These are phyloP conservation scores for Rhodotorula glutinis DNA, from an alignment of 1,284 basidiomycete genomes.

Conservation along the genomic window DNA sequence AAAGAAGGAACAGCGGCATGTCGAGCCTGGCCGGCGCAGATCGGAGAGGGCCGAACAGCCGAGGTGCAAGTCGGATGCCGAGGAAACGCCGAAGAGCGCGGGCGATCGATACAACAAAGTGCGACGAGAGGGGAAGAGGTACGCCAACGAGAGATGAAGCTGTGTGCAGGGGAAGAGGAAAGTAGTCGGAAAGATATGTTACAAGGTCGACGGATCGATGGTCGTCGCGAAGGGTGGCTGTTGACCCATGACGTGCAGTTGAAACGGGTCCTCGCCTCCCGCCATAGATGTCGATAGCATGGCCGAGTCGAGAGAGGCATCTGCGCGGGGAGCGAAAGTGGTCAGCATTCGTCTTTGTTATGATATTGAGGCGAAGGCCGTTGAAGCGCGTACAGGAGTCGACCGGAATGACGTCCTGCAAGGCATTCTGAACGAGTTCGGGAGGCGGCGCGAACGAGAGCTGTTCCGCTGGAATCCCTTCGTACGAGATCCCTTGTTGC, in stretches of 20 bases:
- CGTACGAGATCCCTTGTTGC: slow-evolving; percentile 10
- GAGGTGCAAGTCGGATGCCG: no score
- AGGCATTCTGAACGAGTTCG: slow-evolving; percentile 26
- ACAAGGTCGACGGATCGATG: slow-evolving; percentile 19
- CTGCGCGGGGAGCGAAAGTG: no score
- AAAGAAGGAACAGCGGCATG: no score
- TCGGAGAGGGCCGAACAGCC: no score
- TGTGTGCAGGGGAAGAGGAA: not conserved
- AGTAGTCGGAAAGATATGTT: not conserved
- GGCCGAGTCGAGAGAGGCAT: slow-evolving; percentile 11
- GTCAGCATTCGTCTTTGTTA: no score
- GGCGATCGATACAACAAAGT: not conserved
- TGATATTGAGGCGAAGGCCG: no score
- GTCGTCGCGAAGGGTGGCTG: slow-evolving; percentile 23
- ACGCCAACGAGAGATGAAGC: not conserved
- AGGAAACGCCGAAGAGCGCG: no score
- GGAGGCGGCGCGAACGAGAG: slow-evolving; percentile 34
- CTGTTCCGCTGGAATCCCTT: slow-evolving; percentile 4
- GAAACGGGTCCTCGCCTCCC: slow-evolving; percentile 17
- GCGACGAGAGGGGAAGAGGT: not conserved
- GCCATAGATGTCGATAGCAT: slow-evolving; percentile 11
- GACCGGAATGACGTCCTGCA: slow-evolving; percentile 22
- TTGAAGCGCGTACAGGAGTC: slow-evolving; percentile 25
- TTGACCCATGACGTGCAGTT: slow-evolving; percentile 24
- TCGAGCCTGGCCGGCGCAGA: no score